Base-by-base conservation (phyloP, 2,329 filamentous ascomycete species). In the Rachicladosporium sp. region DNA sequence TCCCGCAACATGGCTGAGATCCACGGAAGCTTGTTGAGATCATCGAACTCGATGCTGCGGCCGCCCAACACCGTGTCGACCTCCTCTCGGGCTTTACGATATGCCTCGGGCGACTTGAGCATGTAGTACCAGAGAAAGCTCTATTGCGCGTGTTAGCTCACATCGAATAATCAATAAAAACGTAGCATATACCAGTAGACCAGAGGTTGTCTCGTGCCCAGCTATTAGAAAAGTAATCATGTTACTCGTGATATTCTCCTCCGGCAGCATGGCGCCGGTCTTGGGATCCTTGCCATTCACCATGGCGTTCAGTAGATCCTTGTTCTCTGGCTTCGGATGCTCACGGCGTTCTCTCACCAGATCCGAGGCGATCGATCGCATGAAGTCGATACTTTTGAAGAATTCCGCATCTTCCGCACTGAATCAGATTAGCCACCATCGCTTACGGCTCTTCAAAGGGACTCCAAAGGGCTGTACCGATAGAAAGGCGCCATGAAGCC, bases 221-320 rank as follows among this genome's bases (percentile, higher is more conserved):
- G 58, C 74, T 37, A 77, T 76, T 31, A 80, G 70, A 64, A 83
- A 80, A 2, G 72, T 71, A 38, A 82, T 73, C 47, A 84, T 76
- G 54, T 84, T 79, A 56, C 82, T 76, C 35, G 80, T 68, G 36
- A 82, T 69, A 43, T 74, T 72, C 7, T 71, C 70, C 4, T 81
- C 71, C 4, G 61, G 69, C 46, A 84, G 63, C 2, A 59, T 60
- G 43, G 68, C 63, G 21, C 74, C 75, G 0, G 78, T 81, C 51
- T 78, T 68, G 0, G 74, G 71, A 46, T 84, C 80, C 31, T 65
- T 68, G 9, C 63, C 69, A 40, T 70, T 67, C 43, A 83, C 55
- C 54, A 84, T 64, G 3, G 71, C 69, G 37, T 76, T 66, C 6
- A 83, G 66, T 21, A 82, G 48, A 49, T 83, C 79, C 35, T 71